Conservation (phyloP, 2,329 filamentous ascomycete species). For the Phialophora expanda region DNA sequence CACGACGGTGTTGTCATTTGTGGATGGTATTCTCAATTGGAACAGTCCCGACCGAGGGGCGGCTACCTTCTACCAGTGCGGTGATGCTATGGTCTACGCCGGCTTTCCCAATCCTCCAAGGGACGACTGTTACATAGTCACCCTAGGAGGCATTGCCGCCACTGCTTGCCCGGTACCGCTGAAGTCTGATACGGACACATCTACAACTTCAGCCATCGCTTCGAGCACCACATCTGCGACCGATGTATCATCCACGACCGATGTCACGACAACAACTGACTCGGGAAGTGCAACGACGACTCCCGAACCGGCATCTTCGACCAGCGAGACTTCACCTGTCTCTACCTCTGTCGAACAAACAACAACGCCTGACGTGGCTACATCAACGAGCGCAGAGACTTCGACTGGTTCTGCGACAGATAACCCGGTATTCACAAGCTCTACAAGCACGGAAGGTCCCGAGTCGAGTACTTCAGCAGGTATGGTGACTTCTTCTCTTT, state of each 20-base stretch:
- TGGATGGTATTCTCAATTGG: conserved; percentile 35
- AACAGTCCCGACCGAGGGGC: conserved; percentile 27
- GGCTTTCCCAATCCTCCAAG: conserved; percentile 34
- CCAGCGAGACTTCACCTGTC: too few species aligned
- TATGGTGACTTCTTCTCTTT: conserved; percentile 33
- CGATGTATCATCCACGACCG: conserved; percentile 15
- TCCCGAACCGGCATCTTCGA: conserved; percentile 8
- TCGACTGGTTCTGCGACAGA: conserved; percentile 1
- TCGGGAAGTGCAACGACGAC: too few species aligned
- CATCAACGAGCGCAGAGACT: neutral
- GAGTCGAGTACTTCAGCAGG: conserved; percentile 31
- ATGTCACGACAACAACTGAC: conserved; percentile 12
- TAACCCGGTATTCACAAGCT: conserved; percentile 15
- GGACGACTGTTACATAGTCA: conserved; percentile 30
- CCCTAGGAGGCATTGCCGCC: conserved; percentile 34
- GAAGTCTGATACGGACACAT: conserved; percentile 5
- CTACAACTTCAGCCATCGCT: neutral
- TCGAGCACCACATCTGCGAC: neutral
- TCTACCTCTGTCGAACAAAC: too few species aligned
- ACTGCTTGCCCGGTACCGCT: conserved; percentile 26
- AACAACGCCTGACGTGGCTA: too few species aligned
- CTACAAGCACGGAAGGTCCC: conserved; percentile 11
- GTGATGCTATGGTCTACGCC: conserved; percentile 29
- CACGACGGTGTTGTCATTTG: conserved; percentile 30
- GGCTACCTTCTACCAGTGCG: conserved; percentile 35